phyloP scores from a whole-genome alignment of 495 filamentous ascomycete genomes.

The Monascus purpureus region DNA sequence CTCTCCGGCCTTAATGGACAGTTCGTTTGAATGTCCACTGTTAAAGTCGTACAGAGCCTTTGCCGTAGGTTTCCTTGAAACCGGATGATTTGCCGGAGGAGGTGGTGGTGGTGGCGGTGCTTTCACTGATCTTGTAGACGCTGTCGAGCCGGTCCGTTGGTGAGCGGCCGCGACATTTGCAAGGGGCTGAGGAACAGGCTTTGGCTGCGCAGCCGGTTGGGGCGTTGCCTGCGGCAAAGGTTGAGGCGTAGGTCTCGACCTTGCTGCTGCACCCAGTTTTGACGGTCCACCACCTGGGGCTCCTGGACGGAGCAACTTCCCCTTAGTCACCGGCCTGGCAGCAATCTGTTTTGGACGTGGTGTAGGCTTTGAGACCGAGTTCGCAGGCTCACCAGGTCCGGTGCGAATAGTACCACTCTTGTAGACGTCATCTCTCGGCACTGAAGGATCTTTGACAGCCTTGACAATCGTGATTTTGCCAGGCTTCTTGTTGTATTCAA shows the following conservation, averaged over 20 bases:
- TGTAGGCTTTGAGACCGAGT: constrained; percentile 68
- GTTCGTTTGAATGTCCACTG: constrained; percentile 64
- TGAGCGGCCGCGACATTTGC: constrained; percentile 35
- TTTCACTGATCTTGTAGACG: constrained; percentile 42
- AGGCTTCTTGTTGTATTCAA: constrained; percentile 98
- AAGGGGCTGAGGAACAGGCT: constrained; percentile 31
- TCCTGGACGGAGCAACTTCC: constrained; percentile 80
- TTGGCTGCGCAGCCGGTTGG: constrained; percentile 26
- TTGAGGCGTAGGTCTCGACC: constrained; percentile 17
- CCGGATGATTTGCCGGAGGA: constrained; percentile 48
- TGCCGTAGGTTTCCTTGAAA: constrained; percentile 59
- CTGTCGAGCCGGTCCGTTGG: constrained; percentile 35
- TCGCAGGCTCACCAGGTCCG: constrained; percentile 66
- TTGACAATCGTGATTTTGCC: constrained; percentile 82
- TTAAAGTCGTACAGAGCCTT: constrained; percentile 81
- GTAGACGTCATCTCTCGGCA: constrained; percentile 65
- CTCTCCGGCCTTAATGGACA: constrained; percentile 62
- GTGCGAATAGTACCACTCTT: constrained; percentile 90
- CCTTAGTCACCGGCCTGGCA: constrained; percentile 74
- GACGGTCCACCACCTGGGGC: constrained; percentile 73
- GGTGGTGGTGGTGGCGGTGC: constrained; percentile 65
- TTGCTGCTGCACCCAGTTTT: constrained; percentile 43
- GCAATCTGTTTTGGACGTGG: constrained; percentile 74
- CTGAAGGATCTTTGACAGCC: constrained; percentile 68
- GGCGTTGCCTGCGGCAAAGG: constrained; percentile 25